Evolutionary conservation across 2,329 filamentous ascomycete genomes (phyloP).

Genomic region (Rhinocladiella similis): DNA sequence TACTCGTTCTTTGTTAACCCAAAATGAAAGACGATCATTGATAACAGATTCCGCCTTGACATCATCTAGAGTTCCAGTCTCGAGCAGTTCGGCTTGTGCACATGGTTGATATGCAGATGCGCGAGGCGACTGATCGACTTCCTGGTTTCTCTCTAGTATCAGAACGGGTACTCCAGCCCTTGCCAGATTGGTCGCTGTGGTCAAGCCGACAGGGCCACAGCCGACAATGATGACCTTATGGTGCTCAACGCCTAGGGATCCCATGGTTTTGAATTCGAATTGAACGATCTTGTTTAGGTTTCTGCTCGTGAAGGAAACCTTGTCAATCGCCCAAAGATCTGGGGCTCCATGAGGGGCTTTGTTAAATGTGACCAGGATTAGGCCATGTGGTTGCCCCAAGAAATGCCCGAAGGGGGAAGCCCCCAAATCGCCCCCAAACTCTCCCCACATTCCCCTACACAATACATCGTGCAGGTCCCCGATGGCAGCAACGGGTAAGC

Average conservation of each 20-base stretch:
- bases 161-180: constrained; percentile 18
- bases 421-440: constrained; percentile 16
- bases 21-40: constrained; percentile 23
- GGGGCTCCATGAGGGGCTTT: too few relatives aligned
- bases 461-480: background rate
- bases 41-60: constrained; percentile 20
- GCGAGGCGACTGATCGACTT: constrained; percentile 22
- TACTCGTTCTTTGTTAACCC: constrained; percentile 19
- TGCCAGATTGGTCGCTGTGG: constrained; percentile 20
- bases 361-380: too few relatives aligned
- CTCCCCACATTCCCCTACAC: constrained; percentile 6
- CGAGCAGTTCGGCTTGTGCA: constrained; percentile 23
- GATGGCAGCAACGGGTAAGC: constrained; percentile 10
- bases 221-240: constrained; percentile 21
- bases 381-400: background rate
- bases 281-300: background rate
- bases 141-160: constrained; percentile 18
- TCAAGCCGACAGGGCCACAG: constrained; percentile 19
- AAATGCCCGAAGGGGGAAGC: background rate
- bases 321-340: too few relatives aligned
- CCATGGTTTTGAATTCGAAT: constrained; percentile 1
- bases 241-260: constrained; percentile 10
- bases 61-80: constrained; percentile 21
- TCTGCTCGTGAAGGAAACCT: too few relatives aligned
- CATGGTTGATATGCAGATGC: constrained; percentile 24